Evolutionary conservation across 768 basidiomycete species (phyloP).

Genomic region (Panaeolus cyanescens): DNA sequence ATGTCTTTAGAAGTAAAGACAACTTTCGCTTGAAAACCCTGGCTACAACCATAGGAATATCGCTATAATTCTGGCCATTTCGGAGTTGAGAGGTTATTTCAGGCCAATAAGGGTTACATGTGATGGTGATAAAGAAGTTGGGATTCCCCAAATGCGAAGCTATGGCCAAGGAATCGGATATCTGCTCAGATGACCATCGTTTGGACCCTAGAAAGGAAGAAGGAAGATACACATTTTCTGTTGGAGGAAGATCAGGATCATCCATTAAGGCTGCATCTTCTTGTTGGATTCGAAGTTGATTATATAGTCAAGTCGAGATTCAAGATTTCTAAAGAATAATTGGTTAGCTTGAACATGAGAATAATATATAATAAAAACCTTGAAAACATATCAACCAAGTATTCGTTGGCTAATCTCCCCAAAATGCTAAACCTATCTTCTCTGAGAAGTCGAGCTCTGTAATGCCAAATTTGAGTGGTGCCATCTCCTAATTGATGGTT

Average conservation of each 20-base stretch:
- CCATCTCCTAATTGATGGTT: too few species aligned
- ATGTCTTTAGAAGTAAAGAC: constrained; percentile 16
- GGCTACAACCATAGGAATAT: constrained; percentile 33
- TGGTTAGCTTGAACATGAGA: too few species aligned
- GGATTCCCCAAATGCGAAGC: constrained; percentile 26
- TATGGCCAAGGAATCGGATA: constrained; percentile 35
- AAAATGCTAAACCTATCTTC: constrained; percentile 32
- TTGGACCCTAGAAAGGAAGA: constrained; percentile 33
- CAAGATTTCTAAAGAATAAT: constrained; percentile 35
- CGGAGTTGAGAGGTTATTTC: constrained; percentile 31
- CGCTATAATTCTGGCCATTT: constrained; percentile 31
- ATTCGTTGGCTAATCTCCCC: constrained; percentile 32
- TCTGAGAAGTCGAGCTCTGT: constrained; percentile 28
- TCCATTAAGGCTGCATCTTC: constrained; percentile 30
- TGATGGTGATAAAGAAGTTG: constrained; percentile 39
- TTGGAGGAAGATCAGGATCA: constrained; percentile 12
- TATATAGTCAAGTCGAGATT: constrained; percentile 33
- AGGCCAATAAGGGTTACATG: constrained; percentile 39
- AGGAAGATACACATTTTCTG: constrained; percentile 34
- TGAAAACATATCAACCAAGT: constrained; percentile 37
- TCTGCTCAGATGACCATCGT: constrained; percentile 36
- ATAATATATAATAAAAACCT: too few species aligned
- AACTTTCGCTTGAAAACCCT: constrained; percentile 36
- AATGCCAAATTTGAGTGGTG: constrained; percentile 33
- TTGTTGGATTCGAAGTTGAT: constrained; percentile 20